Percentiles rank a stretch among this genome's conserved stretches.
phyloP scores from a whole-genome alignment of 208 protist species.

The Jaenimonas drosophilae region DNA sequence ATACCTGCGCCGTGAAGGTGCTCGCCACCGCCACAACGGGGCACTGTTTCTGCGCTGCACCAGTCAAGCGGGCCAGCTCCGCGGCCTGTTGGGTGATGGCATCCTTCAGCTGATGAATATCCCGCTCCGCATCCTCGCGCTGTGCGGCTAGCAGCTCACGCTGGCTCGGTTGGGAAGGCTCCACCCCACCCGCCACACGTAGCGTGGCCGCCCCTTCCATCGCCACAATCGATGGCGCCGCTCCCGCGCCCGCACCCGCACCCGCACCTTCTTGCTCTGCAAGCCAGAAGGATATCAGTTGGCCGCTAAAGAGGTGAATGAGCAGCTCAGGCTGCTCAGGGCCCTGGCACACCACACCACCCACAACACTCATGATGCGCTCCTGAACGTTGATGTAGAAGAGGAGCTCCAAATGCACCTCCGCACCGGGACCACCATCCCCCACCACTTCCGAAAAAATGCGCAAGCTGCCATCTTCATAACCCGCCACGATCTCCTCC shows the following conservation, averaged over 20 bases:
- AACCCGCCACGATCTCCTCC: conserved; percentile 68
- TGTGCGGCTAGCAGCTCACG: not conserved
- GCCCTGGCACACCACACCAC: conserved; percentile 39
- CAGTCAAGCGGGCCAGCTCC: conserved; percentile 26
- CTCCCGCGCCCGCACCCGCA: no score
- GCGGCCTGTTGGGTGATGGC: conserved; percentile 21
- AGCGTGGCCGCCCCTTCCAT: not conserved
- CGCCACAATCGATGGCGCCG: no score
- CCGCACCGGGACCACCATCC: conserved; percentile 1
- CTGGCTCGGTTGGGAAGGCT: not conserved
- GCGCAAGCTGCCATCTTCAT: conserved; percentile 64
- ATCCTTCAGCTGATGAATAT: conserved; percentile 33
- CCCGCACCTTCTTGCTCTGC: no score
- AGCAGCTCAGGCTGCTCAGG: conserved; percentile 27
- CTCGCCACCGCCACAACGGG: conserved; percentile 43
- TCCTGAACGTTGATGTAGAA: conserved; percentile 46
- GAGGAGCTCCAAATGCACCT: conserved; percentile 15
- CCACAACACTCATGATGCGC: conserved; percentile 51
- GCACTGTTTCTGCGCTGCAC: conserved; percentile 5
- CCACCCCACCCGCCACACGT: not conserved
- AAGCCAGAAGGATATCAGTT: no score
- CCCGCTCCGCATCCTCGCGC: conserved; percentile 13
- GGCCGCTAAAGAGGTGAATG: no score
- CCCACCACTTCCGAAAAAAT: conserved; percentile 25
- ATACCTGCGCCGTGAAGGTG: conserved; percentile 44